Evolutionary conservation across 306 rosid species (phyloP).

Genomic region (Hylodesmum podocarpum): DNA sequence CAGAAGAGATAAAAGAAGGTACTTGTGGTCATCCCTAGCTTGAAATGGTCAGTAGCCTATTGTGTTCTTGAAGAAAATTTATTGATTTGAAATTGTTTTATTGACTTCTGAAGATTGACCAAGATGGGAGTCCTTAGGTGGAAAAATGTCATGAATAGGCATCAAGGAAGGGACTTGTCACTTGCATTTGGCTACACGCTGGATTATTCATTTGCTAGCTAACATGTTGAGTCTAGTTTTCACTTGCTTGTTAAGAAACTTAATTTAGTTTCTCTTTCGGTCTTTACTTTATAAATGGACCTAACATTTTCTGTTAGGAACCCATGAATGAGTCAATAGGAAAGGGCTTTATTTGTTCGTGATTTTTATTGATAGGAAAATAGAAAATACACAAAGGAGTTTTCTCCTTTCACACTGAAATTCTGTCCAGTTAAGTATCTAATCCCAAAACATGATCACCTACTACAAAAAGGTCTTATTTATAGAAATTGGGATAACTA

Average conservation of each 20-base stretch:
- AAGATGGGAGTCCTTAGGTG: conserved; percentile 83
- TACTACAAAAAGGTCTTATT: no score
- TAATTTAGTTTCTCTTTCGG: not conserved
- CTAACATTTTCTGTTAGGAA: conserved; percentile 14
- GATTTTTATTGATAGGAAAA: no score
- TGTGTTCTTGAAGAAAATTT: not conserved
- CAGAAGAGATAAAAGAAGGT: no score
- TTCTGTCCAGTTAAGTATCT: no score
- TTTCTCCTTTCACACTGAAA: no score
- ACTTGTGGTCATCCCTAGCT: no score
- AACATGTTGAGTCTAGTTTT: conserved; percentile 76
- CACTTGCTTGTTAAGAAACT: conserved; percentile 4
- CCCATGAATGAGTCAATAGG: no score
- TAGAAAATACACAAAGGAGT: no score
- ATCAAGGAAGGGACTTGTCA: conserved; percentile 83
- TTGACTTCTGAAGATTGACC: conserved; percentile 56
- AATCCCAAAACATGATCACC: no score
- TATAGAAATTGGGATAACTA: no score
- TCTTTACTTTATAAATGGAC: not conserved
- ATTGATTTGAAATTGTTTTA: conserved; percentile 1
- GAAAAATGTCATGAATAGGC: conserved; percentile 52
- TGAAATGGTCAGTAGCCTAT: not conserved
- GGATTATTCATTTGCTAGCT: conserved; percentile 73
- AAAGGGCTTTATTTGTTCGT: no score
- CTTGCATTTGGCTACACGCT: conserved; percentile 90